Evolutionary conservation across 2,329 filamentous ascomycete genomes (phyloP), one percentile per base, ranked within the genome.

Genomic region (Paecilomyces sp.): DNA sequence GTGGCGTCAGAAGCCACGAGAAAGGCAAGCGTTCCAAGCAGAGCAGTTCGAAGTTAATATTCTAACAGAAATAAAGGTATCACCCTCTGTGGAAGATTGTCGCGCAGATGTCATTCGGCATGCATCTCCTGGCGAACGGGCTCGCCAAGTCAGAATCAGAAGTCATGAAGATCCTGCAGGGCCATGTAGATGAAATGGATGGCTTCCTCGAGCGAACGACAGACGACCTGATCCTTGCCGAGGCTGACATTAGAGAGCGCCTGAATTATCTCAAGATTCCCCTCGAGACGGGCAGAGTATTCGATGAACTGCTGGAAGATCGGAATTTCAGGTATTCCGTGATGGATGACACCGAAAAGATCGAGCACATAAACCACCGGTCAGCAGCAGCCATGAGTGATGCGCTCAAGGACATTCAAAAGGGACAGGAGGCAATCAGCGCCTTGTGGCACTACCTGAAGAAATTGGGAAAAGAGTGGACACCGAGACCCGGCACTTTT

Each of bases 151-250:
- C 91, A 66, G 90, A 96, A 65, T 82, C 86, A 34, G 90, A 96
- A 71, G 93, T 97, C 12, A 88, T 96, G 63, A 87, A 83, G 64
- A 97, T 97, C 57, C 81, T 97, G 59, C 91, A 97, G 70, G 87
- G 85, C 13, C 93, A 97, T 73, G 94, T 97, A 62, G 90, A 96
- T 70, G 93, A 97, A 74, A 85, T 97, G 31, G 94, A 97, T 74
- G 88, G 89, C 67, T 97, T 96, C 69, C 79, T 97, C 34, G 91
- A 96, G 73, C 86, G 89, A 18, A 89, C 91, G 0, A 85, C 91
- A 52, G 92, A 96, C 67, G 93, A 97, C 71, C 86, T 97, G 57
- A 84, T 89, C 54, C 79, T 92, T 57, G 91, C 92, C 3, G 84
- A 87, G 53, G 80, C 85, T 61, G 94, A 97, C 71, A 86, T 97